These are phyloP conservation scores for Gardenia jasminoides DNA, from an alignment of 257 asterid genomes.

Conservation along the genomic window DNA sequence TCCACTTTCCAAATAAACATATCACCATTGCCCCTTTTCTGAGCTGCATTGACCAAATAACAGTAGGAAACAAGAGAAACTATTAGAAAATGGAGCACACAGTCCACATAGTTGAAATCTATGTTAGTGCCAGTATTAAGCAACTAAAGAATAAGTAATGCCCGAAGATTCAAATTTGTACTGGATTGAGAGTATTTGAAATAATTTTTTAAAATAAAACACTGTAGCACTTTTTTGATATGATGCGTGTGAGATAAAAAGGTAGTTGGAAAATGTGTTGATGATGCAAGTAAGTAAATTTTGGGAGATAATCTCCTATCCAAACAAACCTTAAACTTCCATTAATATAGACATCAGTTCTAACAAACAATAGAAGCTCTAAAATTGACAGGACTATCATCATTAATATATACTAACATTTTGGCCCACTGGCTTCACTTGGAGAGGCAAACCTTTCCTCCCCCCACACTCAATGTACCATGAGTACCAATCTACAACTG, in stretches of 20 bases:
- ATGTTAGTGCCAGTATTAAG: background rate
- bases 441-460: conserved; percentile 26
- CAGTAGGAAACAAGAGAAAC: background rate
- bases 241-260: too few relatives aligned
- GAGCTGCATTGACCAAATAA: background rate
- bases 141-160: conserved; percentile 12
- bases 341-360: background rate
- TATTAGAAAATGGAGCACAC: background rate
- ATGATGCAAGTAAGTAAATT: too few relatives aligned
- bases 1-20: background rate
- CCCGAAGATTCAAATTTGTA: conserved; percentile 18
- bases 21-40: background rate
- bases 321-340: conserved; percentile 5
- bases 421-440: conserved; percentile 16
- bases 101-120: conserved; percentile 3
- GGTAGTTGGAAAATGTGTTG: too few relatives aligned
- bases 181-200: too few relatives aligned
- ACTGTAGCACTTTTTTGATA: too few relatives aligned
- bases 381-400: conserved; percentile 2
- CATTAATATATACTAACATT: conserved; percentile 16
- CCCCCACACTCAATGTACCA: conserved; percentile 19
- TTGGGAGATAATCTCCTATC: too few relatives aligned
- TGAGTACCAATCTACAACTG: background rate
- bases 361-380: conserved; percentile 19
- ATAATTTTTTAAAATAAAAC: too few relatives aligned